Conservation (phyloP, 306 rosid species). For the Styphnolobium japonicum region DNA sequence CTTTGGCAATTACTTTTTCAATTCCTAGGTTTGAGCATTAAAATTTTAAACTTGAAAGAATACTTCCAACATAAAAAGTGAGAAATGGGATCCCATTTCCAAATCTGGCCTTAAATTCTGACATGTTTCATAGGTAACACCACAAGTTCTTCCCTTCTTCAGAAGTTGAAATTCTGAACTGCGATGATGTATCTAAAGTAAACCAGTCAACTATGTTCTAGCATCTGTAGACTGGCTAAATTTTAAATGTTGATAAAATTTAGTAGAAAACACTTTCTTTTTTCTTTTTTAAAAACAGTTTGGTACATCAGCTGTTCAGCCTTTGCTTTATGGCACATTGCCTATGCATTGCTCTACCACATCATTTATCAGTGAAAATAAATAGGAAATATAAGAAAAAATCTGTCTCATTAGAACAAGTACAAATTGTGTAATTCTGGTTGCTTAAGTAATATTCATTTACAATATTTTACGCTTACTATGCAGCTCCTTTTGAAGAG, state of each 20-base stretch:
- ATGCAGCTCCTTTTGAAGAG: slow-evolving; percentile 65
- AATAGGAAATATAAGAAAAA: background rate
- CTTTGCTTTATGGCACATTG: background rate
- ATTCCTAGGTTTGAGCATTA: slow-evolving; percentile 10
- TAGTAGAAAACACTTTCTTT: background rate
- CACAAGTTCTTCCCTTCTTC: background rate
- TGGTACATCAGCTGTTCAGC: background rate
- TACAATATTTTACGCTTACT: background rate
- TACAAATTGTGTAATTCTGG: background rate
- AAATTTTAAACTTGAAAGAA: background rate
- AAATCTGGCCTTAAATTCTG: background rate
- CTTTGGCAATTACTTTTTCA: background rate
- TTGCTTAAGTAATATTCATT: background rate
- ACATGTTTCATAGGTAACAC: background rate
- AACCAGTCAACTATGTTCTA: background rate
- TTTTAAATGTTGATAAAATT: background rate
- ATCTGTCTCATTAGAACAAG: background rate
- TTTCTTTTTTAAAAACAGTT: background rate
- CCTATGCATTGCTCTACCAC: background rate
- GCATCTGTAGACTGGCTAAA: background rate
- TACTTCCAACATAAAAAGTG: background rate
- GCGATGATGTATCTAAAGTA: background rate
- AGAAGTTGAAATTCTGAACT: background rate
- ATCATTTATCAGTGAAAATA: background rate
- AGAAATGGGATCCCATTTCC: background rate